Base-by-base conservation (phyloP, 805 yeast species). In the Wickerhamiella kazuoi region DNA sequence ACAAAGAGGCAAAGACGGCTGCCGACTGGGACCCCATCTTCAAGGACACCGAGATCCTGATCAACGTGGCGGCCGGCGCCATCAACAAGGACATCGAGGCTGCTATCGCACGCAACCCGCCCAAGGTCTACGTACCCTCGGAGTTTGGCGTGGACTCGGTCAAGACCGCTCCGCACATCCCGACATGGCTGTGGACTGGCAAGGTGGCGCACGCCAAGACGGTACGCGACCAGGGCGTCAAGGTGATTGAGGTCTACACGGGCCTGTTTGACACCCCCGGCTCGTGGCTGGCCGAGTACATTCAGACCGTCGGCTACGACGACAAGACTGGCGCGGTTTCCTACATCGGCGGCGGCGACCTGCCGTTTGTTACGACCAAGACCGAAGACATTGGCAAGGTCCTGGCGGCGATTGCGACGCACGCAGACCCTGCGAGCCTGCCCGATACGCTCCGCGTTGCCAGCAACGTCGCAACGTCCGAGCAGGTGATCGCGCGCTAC, bases 81-180 rank as follows among this genome's bases (percentile, higher is more conserved):
- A 54, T 44, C 18, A 50, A 50, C 33, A 39, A 50, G 6, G 57
- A 50, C 40, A 57, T 53, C 13, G 58, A 60, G 14, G 61, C 60
- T 18, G 56, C 73, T 33, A 48, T 50, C 52, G 48, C 18, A 61
- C 59, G 37, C 61, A 63, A 46, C 33, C 14, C 29, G 3, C 69
- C 72, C 35, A 65, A 68, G 50, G 49, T 72, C 24, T 72, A 62
- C 53, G 65, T 72, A 44, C 77, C 77, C 24, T 67, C 76, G 1
- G 75, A 72, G 47, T 73, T 68, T 46, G 80, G 79, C 34, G 47
- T 58, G 9, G 73, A 71, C 36, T 14, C 17, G 16, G 23, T 17
- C 29, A 19, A 31, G 15, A 39, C 23, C 28, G 33, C 17, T 8
- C 14, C 31, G 7, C 14, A 7, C 7, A 8, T 29, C 15, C 31